Evolutionary conservation across 768 basidiomycete genomes (phyloP).

Genomic region (Xerocomellus chrysenteron): DNA sequence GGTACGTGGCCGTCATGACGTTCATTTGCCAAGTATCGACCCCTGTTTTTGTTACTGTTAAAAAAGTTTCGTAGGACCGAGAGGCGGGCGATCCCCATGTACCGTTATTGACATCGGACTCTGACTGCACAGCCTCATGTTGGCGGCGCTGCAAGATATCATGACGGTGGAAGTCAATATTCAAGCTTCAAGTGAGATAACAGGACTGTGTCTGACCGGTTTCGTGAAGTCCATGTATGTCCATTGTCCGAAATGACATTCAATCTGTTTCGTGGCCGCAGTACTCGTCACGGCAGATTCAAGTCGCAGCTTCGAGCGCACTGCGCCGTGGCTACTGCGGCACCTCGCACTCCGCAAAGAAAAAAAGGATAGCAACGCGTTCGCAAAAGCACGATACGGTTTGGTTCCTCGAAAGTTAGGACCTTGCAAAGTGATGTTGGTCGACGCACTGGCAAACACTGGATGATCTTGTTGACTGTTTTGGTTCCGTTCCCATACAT

Average conservation of each 20-base stretch:
- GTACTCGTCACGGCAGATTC: not conserved
- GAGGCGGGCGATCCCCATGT: not conserved
- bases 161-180: not conserved
- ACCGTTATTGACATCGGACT: not conserved
- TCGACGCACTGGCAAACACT: not conserved
- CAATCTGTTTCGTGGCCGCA: not conserved
- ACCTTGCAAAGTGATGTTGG: not conserved
- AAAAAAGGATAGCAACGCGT: not conserved
- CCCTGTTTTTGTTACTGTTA: not conserved
- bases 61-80: not conserved
- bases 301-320: slow-evolving; percentile 5
- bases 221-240: not conserved
- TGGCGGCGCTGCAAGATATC: not conserved
- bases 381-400: not conserved
- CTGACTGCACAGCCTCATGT: slow-evolving; percentile 10
- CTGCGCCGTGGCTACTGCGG: slow-evolving; percentile 2
- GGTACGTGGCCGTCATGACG: slow-evolving; percentile 1
- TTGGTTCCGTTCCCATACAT: slow-evolving; percentile 9
- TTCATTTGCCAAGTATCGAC: not conserved
- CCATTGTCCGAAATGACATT: not conserved
- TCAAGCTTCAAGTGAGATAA: not conserved
- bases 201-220: not conserved
- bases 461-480: slow-evolving; percentile 13
- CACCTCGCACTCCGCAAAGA: not conserved
- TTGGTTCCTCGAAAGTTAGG: not conserved